A percentile compares a stretch with the other conserved stretches of the same genome.
These are phyloP conservation scores for Mycena capillaripes DNA, from an alignment of 768 basidiomycete species.

Conservation along the genomic window DNA sequence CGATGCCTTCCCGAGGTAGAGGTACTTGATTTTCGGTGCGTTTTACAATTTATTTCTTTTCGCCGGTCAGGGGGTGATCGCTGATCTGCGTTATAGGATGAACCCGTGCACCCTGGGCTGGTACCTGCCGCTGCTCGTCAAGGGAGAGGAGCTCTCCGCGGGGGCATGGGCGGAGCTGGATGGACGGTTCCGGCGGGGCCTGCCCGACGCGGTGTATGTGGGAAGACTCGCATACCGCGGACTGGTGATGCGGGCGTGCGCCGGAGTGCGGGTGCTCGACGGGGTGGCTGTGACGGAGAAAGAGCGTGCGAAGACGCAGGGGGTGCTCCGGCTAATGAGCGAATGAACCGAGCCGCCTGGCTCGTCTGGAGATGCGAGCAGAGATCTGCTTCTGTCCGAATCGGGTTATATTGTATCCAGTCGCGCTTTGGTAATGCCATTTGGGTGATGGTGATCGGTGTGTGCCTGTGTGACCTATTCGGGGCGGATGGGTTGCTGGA, in stretches of 20 bases:
- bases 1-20: constrained; percentile 84
- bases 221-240: constrained; percentile 93
- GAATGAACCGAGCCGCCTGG: constrained; percentile 6
- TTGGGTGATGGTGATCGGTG: background rate
- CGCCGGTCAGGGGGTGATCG: background rate
- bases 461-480: constrained; percentile 38
- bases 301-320: constrained; percentile 87
- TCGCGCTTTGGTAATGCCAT: too few relatives aligned
- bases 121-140: constrained; percentile 91
- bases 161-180: constrained; percentile 83
- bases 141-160: constrained; percentile 45
- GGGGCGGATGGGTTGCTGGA: constrained; percentile 32
- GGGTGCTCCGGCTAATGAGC: constrained; percentile 69
- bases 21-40: constrained; percentile 92
- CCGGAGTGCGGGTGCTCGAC: constrained; percentile 80
- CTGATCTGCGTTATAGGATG: constrained; percentile 66
- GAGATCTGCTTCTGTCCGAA: too few relatives aligned
- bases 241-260: constrained; percentile 84
- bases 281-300: constrained; percentile 87
- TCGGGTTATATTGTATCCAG: background rate
- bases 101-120: constrained; percentile 97
- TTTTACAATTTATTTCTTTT: constrained; percentile 12
- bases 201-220: constrained; percentile 91
- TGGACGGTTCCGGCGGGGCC: constrained; percentile 86
- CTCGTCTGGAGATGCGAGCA: too few relatives aligned